phyloP scores from a whole-genome alignment of 768 basidiomycete genomes.

The Royoungia palumana region DNA sequence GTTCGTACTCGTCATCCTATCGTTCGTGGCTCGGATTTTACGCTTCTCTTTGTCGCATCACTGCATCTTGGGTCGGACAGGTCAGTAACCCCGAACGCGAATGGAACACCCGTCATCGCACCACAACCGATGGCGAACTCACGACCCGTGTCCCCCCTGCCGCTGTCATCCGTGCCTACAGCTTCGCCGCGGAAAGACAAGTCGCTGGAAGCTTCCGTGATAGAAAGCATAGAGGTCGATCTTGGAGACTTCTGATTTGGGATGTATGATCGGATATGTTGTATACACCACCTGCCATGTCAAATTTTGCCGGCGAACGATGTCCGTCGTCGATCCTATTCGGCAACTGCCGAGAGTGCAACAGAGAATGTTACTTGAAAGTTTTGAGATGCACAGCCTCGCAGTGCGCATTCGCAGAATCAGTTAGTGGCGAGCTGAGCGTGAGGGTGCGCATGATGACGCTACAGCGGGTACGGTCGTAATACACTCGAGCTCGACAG shows the following conservation, averaged over 20 bases:
- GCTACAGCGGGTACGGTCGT: no score
- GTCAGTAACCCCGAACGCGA: slow-evolving; percentile 47
- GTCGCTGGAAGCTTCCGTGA: slow-evolving; percentile 53
- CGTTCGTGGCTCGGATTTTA: slow-evolving; percentile 12
- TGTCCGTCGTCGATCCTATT: no score
- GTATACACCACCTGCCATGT: no score
- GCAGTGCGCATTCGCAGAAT: no score
- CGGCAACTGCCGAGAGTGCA: no score
- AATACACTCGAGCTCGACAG: no score
- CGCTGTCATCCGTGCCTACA: slow-evolving; percentile 17
- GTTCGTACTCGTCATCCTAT: slow-evolving; percentile 37
- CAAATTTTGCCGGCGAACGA: no score
- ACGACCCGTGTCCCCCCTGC: slow-evolving; percentile 38
- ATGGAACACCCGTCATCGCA: slow-evolving; percentile 40
- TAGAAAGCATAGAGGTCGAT: slow-evolving; percentile 71
- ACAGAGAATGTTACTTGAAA: no score
- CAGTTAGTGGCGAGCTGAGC: no score
- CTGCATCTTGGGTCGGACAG: slow-evolving; percentile 20
- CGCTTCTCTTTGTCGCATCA: slow-evolving; percentile 12
- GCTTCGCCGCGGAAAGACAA: slow-evolving; percentile 35
- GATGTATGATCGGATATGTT: background rate
- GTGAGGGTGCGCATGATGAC: no score
- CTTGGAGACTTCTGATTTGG: slow-evolving; percentile 65
- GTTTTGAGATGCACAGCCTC: no score
- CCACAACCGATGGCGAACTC: slow-evolving; percentile 24